Evolutionary conservation across 352 stramenopile genomes (phyloP).

Genomic region (Phytophthora constricta): DNA sequence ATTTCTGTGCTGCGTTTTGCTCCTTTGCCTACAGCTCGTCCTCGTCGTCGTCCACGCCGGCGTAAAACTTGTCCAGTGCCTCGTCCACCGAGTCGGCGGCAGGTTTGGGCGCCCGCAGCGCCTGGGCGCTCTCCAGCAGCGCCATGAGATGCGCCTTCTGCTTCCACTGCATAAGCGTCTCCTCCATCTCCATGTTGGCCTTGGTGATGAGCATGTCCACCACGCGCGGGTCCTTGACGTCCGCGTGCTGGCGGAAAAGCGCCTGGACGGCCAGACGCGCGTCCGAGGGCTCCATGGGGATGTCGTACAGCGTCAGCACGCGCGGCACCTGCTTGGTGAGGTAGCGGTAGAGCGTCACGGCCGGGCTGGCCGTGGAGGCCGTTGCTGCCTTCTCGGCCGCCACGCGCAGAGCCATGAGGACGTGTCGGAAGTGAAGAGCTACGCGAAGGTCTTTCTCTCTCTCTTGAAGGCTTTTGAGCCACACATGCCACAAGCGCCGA

Average conservation of each 20-base stretch:
- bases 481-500: neutral
- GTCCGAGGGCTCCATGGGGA: conserved; percentile 93
- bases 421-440: no score
- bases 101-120: conserved; percentile 59
- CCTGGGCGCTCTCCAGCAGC: conserved; percentile 71
- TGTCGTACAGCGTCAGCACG: conserved; percentile 98
- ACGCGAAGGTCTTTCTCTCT: neutral
- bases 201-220: conserved; percentile 97
- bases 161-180: conserved; percentile 98
- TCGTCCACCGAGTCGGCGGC: conserved; percentile 54
- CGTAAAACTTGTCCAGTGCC: conserved; percentile 83
- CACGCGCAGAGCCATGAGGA: conserved; percentile 78
- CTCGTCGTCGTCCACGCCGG: conserved; percentile 79
- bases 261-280: conserved; percentile 90
- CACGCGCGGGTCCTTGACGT: conserved; percentile 95
- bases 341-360: conserved; percentile 89
- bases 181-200: conserved; percentile 98
- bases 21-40: conserved; percentile 48
- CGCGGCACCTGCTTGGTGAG: conserved; percentile 94
- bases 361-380: conserved; percentile 59
- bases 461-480: neutral
- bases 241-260: conserved; percentile 94
- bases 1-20: conserved; percentile 2
- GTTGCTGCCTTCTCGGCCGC: conserved; percentile 68
- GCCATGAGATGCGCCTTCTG: conserved; percentile 95